A percentile compares a stretch with the other conserved stretches of the same genome.
These are phyloP conservation scores for Teratosphaeria epicoccoides DNA, from an alignment of 2,329 filamentous ascomycete genomes.

Conservation along the genomic window DNA sequence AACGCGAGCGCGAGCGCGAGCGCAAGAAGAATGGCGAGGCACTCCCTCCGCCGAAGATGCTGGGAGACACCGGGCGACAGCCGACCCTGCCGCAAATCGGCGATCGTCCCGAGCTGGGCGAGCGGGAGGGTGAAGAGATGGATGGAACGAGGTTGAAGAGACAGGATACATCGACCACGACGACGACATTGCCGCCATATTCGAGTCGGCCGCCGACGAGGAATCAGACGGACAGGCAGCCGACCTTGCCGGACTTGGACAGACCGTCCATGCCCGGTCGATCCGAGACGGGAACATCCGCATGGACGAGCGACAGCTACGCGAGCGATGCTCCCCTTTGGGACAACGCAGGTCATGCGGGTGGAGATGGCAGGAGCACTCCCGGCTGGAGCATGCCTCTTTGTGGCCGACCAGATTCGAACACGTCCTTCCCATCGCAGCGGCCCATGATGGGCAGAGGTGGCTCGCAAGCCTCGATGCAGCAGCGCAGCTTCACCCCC, in stretches of 20 bases:
- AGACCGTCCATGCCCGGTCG: conserved; percentile 29
- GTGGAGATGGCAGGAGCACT: conserved; percentile 5
- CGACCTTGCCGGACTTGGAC: conserved; percentile 33
- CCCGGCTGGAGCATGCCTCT: conserved; percentile 13
- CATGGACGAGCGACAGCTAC: conserved; percentile 43
- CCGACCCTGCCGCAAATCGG: conserved; percentile 59
- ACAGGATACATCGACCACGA: conserved; percentile 23
- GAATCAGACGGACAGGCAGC: conserved; percentile 22
- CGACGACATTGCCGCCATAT: conserved; percentile 38
- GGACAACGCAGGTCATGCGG: conserved; percentile 35
- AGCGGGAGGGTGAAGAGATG: conserved; percentile 34
- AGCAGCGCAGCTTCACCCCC: conserved; percentile 9
- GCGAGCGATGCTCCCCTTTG: conserved; percentile 55
- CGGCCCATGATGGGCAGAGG: conserved; percentile 10
- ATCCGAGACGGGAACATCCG: conserved; percentile 46
- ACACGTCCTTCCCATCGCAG: conserved; percentile 11
- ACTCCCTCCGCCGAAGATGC: neutral
- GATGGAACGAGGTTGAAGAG: conserved; percentile 24
- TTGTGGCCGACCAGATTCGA: conserved; percentile 15
- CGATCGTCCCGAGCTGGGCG: conserved; percentile 43
- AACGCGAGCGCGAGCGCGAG: conserved; percentile 38
- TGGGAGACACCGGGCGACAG: conserved; percentile 38
- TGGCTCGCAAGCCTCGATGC: conserved; percentile 3
- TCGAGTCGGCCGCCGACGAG: conserved; percentile 40
- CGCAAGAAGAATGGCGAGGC: conserved; percentile 21